Conservation (phyloP, 1,284 basidiomycete species). For the Coniophora puteana region DNA sequence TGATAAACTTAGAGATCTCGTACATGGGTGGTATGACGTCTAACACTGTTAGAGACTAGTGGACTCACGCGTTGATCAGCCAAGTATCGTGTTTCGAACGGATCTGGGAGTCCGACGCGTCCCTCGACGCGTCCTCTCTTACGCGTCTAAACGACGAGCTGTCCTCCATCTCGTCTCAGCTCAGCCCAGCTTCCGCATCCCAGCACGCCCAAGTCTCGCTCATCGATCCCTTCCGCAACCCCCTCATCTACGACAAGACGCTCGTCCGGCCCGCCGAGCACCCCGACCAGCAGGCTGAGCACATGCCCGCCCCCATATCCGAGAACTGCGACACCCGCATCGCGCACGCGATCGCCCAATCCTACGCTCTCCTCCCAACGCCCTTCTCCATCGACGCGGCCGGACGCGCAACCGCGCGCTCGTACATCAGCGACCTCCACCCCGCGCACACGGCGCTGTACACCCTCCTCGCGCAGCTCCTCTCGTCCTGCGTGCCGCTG, state of each 20-base stretch:
- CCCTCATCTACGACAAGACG: slow-evolving; percentile 43
- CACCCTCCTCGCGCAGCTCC: slow-evolving; percentile 29
- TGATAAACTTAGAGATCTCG: slow-evolving; percentile 36
- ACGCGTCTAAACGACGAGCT: slow-evolving; percentile 19
- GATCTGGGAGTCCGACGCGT: slow-evolving; percentile 44
- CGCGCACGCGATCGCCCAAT: slow-evolving; percentile 34
- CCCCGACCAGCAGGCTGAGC: slow-evolving; percentile 10
- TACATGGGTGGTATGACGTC: slow-evolving; percentile 32
- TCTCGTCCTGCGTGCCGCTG: slow-evolving; percentile 40
- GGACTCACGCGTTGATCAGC: slow-evolving; percentile 23
- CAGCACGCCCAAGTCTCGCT: slow-evolving; percentile 19
- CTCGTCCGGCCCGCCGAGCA: slow-evolving; percentile 32
- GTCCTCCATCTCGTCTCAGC: slow-evolving; percentile 16
- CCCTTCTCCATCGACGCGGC: slow-evolving; percentile 35
- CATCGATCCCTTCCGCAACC: slow-evolving; percentile 36
- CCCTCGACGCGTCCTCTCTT: slow-evolving; percentile 18
- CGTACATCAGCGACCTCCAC: slow-evolving; percentile 57
- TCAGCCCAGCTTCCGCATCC: slow-evolving; percentile 18
- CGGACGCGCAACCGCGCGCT: slow-evolving; percentile 31
- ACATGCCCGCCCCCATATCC: slow-evolving; percentile 26
- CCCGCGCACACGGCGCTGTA: slow-evolving; percentile 34
- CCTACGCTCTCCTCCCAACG: slow-evolving; percentile 43
- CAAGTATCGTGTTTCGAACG: slow-evolving; percentile 53
- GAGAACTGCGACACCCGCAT: slow-evolving; percentile 32
- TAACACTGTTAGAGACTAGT: not conserved